Conservation (phyloP, 2,329 filamentous ascomycete genomes). For the Pseudogymnoascus sp. region DNA sequence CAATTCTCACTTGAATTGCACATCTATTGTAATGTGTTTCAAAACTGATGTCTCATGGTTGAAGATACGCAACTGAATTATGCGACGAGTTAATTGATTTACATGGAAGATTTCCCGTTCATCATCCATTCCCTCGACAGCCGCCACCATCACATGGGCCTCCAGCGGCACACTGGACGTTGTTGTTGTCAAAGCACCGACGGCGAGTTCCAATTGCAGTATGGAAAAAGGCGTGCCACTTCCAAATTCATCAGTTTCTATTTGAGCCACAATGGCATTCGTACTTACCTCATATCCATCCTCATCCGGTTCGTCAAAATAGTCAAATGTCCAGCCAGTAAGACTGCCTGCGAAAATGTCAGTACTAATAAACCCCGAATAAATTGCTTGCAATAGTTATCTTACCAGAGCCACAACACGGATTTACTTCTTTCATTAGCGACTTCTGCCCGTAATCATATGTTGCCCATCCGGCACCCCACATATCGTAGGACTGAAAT, state of each 20-base stretch:
- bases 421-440: slow-evolving; percentile 16
- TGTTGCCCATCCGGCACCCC: slow-evolving; percentile 23
- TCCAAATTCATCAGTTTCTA: background rate
- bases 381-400: background rate
- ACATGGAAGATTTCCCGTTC: background rate
- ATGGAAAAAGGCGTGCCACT: slow-evolving; percentile 15
- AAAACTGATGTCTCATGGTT: background rate
- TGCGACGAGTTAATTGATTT: background rate
- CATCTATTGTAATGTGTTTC: background rate
- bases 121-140: slow-evolving; percentile 15
- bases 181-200: slow-evolving; percentile 16
- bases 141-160: slow-evolving; percentile 12
- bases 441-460: slow-evolving; percentile 23
- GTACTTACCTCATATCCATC: slow-evolving; percentile 14
- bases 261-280: background rate
- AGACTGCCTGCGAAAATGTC: slow-evolving; percentile 12
- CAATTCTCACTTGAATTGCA: background rate
- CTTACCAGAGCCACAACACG: slow-evolving; percentile 17
- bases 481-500: slow-evolving; percentile 18
- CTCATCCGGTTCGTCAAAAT: slow-evolving; percentile 16
- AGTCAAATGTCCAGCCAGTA: slow-evolving; percentile 24
- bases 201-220: slow-evolving; percentile 13
- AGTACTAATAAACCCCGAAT: background rate
- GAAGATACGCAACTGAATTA: background rate
- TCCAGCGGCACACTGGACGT: slow-evolving; percentile 14